Percentiles rank a stretch among this genome's conserved stretches.
These are phyloP conservation scores for Cladophialophora bantiana DNA, from an alignment of 2,329 filamentous ascomycete genomes.

Conservation along the genomic window DNA sequence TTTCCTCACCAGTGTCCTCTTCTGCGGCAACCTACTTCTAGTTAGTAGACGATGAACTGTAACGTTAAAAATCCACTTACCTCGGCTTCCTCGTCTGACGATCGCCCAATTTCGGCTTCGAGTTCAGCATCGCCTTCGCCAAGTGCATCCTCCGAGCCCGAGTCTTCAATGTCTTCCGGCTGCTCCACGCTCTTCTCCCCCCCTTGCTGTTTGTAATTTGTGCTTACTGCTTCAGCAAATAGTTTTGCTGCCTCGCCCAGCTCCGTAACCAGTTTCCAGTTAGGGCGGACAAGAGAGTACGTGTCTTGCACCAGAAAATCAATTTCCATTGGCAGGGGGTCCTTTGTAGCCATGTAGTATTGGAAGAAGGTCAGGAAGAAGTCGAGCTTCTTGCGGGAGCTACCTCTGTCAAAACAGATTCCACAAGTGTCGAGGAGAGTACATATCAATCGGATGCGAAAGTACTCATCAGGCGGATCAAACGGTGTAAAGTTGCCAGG, in stretches of 20 bases:
- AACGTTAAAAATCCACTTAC: conserved; percentile 38
- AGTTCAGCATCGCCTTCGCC: conserved; percentile 68
- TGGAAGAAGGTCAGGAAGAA: conserved; percentile 94
- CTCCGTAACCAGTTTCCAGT: conserved; percentile 86
- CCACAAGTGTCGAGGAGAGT: conserved; percentile 94
- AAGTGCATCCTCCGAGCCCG: conserved; percentile 78
- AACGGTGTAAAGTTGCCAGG: conserved; percentile 78
- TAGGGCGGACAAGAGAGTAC: conserved; percentile 80
- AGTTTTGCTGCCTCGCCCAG: conserved; percentile 81
- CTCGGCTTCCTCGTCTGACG: conserved; percentile 59
- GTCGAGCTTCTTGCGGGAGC: conserved; percentile 94
- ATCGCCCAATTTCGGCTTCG: conserved; percentile 55
- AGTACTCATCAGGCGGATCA: conserved; percentile 92
- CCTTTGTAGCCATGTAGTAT: conserved; percentile 94
- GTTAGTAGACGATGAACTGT: conserved; percentile 26
- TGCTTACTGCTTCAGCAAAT: conserved; percentile 85
- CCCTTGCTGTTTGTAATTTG: conserved; percentile 84
- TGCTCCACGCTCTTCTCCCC: conserved; percentile 72
- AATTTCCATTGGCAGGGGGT: conserved; percentile 91
- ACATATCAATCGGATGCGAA: conserved; percentile 88
- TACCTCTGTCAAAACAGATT: conserved; percentile 92
- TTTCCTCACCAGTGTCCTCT: conserved; percentile 53
- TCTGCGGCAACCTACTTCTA: conserved; percentile 45
- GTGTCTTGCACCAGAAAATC: conserved; percentile 96
- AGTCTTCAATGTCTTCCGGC: conserved; percentile 74